These are phyloP conservation scores for Teratosphaeria gauchensis DNA, from an alignment of 2,329 filamentous ascomycete genomes.

Conservation along the genomic window DNA sequence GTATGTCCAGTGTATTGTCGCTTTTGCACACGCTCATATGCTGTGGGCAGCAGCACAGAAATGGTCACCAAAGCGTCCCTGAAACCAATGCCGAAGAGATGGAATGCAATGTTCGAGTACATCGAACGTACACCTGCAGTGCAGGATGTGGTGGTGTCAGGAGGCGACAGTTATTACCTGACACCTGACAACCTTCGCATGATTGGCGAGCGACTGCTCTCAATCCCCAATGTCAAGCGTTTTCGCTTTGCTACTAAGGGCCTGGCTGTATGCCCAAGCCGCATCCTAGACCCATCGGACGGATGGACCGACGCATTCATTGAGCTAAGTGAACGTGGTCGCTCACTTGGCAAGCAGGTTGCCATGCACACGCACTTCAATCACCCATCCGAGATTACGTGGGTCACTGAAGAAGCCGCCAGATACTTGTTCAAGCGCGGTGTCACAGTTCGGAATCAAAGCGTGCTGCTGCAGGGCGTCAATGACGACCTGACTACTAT, in stretches of 20 bases:
- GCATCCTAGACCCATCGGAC: slow-evolving; percentile 45
- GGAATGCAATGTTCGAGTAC: slow-evolving; percentile 49
- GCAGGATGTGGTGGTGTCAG: slow-evolving; percentile 53
- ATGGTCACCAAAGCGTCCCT: slow-evolving; percentile 32
- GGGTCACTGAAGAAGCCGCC: slow-evolving; percentile 46
- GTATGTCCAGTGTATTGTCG: slow-evolving; percentile 55
- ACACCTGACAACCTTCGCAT: slow-evolving; percentile 41
- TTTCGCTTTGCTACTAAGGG: slow-evolving; percentile 56
- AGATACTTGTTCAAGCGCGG: slow-evolving; percentile 42
- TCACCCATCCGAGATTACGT: slow-evolving; percentile 52
- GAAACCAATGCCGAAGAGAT: slow-evolving; percentile 34
- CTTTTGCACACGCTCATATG: slow-evolving; percentile 53
- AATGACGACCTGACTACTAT: slow-evolving; percentile 49
- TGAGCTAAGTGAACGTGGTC: slow-evolving; percentile 41
- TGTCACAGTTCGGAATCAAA: slow-evolving; percentile 51
- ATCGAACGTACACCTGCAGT: slow-evolving; percentile 43
- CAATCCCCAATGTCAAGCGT: slow-evolving; percentile 48
- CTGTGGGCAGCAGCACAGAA: slow-evolving; percentile 47
- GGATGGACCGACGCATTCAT: slow-evolving; percentile 46
- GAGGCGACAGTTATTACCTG: slow-evolving; percentile 53
- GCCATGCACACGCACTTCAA: slow-evolving; percentile 59
- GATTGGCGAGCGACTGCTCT: slow-evolving; percentile 48
- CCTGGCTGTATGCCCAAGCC: slow-evolving; percentile 48
- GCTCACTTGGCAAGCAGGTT: slow-evolving; percentile 47
- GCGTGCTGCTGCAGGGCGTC: slow-evolving; percentile 49